These are phyloP conservation scores for Gossypium rotundifolium DNA, from an alignment of 345 rosid species.

Conservation along the genomic window DNA sequence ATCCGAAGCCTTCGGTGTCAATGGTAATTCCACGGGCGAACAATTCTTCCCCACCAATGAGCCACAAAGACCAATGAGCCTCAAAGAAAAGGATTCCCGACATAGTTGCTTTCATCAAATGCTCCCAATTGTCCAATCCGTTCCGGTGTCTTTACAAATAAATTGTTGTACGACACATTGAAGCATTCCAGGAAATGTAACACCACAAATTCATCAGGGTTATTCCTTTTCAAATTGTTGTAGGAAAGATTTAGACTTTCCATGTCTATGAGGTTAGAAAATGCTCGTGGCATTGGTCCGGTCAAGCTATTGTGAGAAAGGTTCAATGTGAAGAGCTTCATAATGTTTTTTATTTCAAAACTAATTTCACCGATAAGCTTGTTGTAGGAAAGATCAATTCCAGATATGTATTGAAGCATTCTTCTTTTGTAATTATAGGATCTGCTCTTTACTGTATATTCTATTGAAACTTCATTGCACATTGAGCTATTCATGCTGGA, in stretches of 20 bases:
- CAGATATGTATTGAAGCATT: conserved; percentile 8
- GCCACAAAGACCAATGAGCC: conserved; percentile 3
- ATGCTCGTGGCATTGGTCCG: conserved; percentile 10
- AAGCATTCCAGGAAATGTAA: background rate
- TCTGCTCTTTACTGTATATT: conserved; percentile 12
- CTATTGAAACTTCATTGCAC: background rate
- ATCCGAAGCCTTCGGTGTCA: background rate
- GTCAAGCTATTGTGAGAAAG: conserved; percentile 19
- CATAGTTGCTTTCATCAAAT: conserved; percentile 15
- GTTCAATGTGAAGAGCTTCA: background rate
- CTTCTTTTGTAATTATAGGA: background rate
- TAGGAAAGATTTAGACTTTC: conserved; percentile 31
- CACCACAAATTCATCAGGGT: conserved; percentile 12
- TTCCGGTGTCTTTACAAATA: conserved; percentile 16
- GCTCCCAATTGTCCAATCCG: conserved; percentile 21
- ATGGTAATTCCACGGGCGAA: background rate
- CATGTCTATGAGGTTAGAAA: conserved; percentile 12
- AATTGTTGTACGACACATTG: conserved; percentile 27
- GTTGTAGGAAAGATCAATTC: conserved; percentile 28
- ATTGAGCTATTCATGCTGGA: too few species aligned
- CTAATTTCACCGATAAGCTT: conserved; percentile 20
- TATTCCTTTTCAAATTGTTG: conserved; percentile 14
- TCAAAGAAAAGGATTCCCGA: conserved; percentile 25
- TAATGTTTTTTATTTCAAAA: background rate
- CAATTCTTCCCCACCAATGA: conserved; percentile 10